Evolutionary conservation across 2,329 filamentous ascomycete species (phyloP).

Genomic region (Alternaria arbusti): DNA sequence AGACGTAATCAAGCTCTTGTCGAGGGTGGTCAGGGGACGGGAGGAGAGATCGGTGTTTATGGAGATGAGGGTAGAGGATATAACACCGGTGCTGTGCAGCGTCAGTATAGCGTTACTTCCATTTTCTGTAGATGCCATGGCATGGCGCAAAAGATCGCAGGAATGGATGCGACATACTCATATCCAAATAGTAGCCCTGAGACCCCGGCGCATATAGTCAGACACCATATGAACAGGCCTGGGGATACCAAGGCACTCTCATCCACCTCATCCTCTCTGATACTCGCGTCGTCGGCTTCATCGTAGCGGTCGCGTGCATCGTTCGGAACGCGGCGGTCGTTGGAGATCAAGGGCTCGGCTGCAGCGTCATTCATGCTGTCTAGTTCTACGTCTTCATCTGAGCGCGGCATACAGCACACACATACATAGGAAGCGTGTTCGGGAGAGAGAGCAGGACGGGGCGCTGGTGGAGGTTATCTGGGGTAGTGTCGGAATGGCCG

Average conservation of each 20-base stretch:
- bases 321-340: slow-evolving; percentile 14
- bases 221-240: slow-evolving; percentile 58
- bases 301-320: slow-evolving; percentile 14
- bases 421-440: not conserved
- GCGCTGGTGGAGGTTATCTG: slow-evolving; percentile 4
- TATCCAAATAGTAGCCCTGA: slow-evolving; percentile 67
- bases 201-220: slow-evolving; percentile 64
- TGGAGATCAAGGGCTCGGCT: slow-evolving; percentile 41
- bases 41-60: slow-evolving; percentile 61
- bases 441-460: not conserved
- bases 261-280: slow-evolving; percentile 42
- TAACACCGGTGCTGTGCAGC: slow-evolving; percentile 61
- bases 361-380: slow-evolving; percentile 39
- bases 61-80: slow-evolving; percentile 65
- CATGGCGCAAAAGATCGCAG: not conserved
- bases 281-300: slow-evolving; percentile 14
- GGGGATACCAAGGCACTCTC: slow-evolving; percentile 38
- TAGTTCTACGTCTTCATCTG: slow-evolving; percentile 29
- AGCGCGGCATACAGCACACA: slow-evolving; percentile 8
- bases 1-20: slow-evolving; percentile 66
- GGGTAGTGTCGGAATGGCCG: slow-evolving; percentile 13
- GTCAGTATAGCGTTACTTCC: not conserved
- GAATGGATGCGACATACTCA: slow-evolving; percentile 53
- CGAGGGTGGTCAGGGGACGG: slow-evolving; percentile 57
- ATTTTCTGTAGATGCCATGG: not conserved